Base-by-base conservation (phyloP, 2,329 filamentous ascomycete genomes). In the Stagonosporopsis tanaceti region DNA sequence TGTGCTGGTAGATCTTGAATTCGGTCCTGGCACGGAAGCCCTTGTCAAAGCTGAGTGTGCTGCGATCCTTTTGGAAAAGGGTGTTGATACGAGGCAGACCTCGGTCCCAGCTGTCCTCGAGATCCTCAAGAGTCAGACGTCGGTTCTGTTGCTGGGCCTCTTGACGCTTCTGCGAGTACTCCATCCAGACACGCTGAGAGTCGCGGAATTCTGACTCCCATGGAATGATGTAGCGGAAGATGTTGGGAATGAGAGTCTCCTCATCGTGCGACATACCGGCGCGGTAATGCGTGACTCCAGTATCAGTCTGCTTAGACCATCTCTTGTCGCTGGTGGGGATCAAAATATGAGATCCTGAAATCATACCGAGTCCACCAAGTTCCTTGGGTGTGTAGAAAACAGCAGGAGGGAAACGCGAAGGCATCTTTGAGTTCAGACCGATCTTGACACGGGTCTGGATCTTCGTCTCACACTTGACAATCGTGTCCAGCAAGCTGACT, bases 201-300 rank as follows among this genome's bases (percentile, higher is more conserved):
- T 99, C 96, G 66, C 98, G 96, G 78, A 99, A 99, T 76, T 99
- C 95, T 1, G 94, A 92, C 76, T 99, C 95, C 95, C 95, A 99
- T 0, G 95, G 94, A 64, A 98, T 97, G 74, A 99, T 98, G 79
- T 99, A 99, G 59, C 95, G 89, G 88, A 98, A 98, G 69, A 99
- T 99, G 75, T 99, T 98, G 9, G 95, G 95, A 58, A 99, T 99
- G 50, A 99, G 80, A 0, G 95, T 98, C 78, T 99, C 95, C 75
- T 98, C 94, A 62, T 98, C 93, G 70, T 98, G 93, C 20, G 93
- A 95, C 95, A 99, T 99, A 79, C 95, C 95, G 59, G 93, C 91
- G 59, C 95, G 89, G 81, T 96, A 99, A 76, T 99, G 95, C 6
- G 94, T 98, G 48, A 99, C 93, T 27, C 95, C 96, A 34, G 92